A percentile compares a stretch with the other conserved stretches of the same genome.
Conservation (phyloP, 2,329 filamentous ascomycete species). For the Paecilomyces fulvus region DNA sequence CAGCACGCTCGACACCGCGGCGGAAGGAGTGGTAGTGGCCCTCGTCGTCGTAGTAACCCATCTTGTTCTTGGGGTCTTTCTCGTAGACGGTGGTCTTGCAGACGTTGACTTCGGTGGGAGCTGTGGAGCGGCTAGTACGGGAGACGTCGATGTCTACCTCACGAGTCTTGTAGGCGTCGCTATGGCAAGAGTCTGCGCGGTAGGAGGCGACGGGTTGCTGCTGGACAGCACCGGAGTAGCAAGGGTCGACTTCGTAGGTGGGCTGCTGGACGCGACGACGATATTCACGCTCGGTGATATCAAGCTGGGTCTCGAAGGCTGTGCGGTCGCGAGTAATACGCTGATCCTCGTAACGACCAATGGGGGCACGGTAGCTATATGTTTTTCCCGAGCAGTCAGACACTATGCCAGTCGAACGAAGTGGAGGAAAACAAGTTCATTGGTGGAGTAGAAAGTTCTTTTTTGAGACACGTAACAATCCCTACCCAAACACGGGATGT, state of each 20-base stretch:
- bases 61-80: constrained; percentile 49
- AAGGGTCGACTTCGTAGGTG: constrained; percentile 39
- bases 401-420: neutral
- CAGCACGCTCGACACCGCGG: constrained; percentile 59
- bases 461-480: neutral
- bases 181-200: constrained; percentile 13
- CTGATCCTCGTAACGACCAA: constrained; percentile 37
- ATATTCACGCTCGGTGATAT: constrained; percentile 54
- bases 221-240: constrained; percentile 30
- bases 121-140: constrained; percentile 12
- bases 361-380: constrained; percentile 7
- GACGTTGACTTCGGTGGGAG: constrained; percentile 43
- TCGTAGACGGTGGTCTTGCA: constrained; percentile 45
- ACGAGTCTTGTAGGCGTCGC: constrained; percentile 6
- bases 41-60: constrained; percentile 76
- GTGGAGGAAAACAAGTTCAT: neutral
- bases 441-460: neutral
- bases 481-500: constrained; percentile 1
- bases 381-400: neutral
- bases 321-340: constrained; percentile 32
- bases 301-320: constrained; percentile 40
- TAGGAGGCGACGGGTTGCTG: constrained; percentile 16
- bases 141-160: constrained; percentile 18
- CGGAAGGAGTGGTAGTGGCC: constrained; percentile 68
- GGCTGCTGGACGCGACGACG: constrained; percentile 50